These are phyloP conservation scores for Leccinum imitatum DNA, from an alignment of 768 basidiomycete genomes.

Conservation along the genomic window DNA sequence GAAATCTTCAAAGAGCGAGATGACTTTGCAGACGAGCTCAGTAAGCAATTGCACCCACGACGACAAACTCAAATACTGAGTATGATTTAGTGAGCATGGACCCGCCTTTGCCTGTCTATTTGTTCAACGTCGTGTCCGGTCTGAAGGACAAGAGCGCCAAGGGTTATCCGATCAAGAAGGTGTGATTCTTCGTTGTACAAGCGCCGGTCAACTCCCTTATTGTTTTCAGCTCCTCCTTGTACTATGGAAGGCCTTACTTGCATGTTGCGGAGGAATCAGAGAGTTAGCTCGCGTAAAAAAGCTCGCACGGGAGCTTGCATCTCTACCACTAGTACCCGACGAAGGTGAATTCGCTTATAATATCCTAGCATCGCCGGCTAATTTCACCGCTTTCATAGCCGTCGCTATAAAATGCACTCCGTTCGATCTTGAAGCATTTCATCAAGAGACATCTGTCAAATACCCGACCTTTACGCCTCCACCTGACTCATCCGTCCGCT, in stretches of 20 bases:
- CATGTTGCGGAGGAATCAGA: slow-evolving; percentile 90
- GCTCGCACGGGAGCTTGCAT: slow-evolving; percentile 81
- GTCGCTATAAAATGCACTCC: slow-evolving; percentile 86
- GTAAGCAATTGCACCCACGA: slow-evolving; percentile 47
- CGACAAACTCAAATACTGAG: slow-evolving; percentile 7
- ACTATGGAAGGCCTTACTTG: slow-evolving; percentile 90
- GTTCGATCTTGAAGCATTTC: slow-evolving; percentile 85
- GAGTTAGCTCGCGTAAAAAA: slow-evolving; percentile 83
- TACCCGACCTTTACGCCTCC: slow-evolving; percentile 91
- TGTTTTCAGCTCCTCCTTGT: slow-evolving; percentile 76
- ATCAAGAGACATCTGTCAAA: slow-evolving; percentile 88
- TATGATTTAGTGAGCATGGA: slow-evolving; percentile 82
- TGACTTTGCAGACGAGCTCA: slow-evolving; percentile 94
- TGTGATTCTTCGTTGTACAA: slow-evolving; percentile 28
- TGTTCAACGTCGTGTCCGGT: slow-evolving; percentile 87
- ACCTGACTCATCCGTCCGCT: slow-evolving; percentile 37
- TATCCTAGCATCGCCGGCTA: background rate
- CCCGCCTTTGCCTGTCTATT: slow-evolving; percentile 88
- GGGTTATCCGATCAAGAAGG: slow-evolving; percentile 98
- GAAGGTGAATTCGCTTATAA: slow-evolving; percentile 36
- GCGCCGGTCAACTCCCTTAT: slow-evolving; percentile 4
- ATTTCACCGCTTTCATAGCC: slow-evolving; percentile 33
- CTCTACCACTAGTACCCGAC: slow-evolving; percentile 57
- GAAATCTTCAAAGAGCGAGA: slow-evolving; percentile 93
- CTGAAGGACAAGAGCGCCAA: slow-evolving; percentile 92